These are phyloP conservation scores for Ustilaginoidea virens DNA, from an alignment of 2,329 filamentous ascomycete species.

Conservation along the genomic window DNA sequence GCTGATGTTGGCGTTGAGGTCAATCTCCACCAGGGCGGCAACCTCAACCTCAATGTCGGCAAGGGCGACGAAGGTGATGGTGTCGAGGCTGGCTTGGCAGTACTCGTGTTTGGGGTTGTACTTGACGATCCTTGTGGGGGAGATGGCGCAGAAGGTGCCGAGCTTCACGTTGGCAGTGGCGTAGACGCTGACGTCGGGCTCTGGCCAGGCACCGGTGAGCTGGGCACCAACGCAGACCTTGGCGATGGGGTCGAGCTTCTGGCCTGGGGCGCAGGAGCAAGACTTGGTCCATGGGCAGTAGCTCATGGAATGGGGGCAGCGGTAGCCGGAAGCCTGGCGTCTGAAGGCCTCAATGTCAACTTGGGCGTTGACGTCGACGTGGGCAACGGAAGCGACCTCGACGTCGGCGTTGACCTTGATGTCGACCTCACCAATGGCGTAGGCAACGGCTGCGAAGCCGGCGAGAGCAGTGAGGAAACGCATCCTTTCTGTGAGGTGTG, in stretches of 20 bases:
- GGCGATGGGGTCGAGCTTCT: slow-evolving; percentile 19
- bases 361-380: slow-evolving; percentile 2
- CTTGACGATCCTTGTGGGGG: slow-evolving; percentile 19
- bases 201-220: slow-evolving; percentile 18
- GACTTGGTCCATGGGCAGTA: slow-evolving; percentile 23
- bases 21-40: slow-evolving; percentile 9
- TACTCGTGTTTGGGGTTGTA: slow-evolving; percentile 19
- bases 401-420: slow-evolving; percentile 4
- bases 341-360: slow-evolving; percentile 9
- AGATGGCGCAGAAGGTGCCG: slow-evolving; percentile 17
- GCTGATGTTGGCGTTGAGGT: slow-evolving; percentile 12
- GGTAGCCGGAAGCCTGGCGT: slow-evolving; percentile 10
- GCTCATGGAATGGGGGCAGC: slow-evolving; percentile 18
- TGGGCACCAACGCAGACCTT: slow-evolving; percentile 13
- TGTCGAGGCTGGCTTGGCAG: slow-evolving; percentile 19
- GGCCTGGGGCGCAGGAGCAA: slow-evolving; percentile 27
- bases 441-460: slow-evolving; percentile 8
- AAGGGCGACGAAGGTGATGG: slow-evolving; percentile 18
- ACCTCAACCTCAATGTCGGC: slow-evolving; percentile 13
- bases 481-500: slow-evolving; percentile 11
- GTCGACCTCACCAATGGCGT: slow-evolving; percentile 14
- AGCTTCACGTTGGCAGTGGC: slow-evolving; percentile 13
- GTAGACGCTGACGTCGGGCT: slow-evolving; percentile 13
- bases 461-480: slow-evolving; percentile 15
- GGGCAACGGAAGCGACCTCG: slow-evolving; percentile 5